Conservation (phyloP, 2,329 filamentous ascomycete genomes). For the Pseudogymnoascus verrucosus region DNA sequence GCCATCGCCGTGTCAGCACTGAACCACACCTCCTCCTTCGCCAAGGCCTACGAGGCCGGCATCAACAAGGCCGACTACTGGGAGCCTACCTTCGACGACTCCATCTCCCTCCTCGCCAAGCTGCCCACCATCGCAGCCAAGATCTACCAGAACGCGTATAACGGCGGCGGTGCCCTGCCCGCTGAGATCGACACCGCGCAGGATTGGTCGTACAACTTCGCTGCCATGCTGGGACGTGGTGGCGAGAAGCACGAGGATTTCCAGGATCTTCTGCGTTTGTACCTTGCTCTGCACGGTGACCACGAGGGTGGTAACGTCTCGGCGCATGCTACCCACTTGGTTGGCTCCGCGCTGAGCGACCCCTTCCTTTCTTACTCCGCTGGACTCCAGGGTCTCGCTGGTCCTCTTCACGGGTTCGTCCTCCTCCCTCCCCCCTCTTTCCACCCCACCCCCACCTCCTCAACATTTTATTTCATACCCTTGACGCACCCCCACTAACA, state of each 20-base stretch:
- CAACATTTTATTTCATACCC: background rate
- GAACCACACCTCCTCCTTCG: constrained; percentile 90
- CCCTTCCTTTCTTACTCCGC: constrained; percentile 95
- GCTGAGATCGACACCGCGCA: constrained; percentile 71
- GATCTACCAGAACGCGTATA: constrained; percentile 90
- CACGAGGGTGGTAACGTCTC: constrained; percentile 98
- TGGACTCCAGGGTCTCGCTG: constrained; percentile 88
- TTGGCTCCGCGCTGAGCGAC: constrained; percentile 88
- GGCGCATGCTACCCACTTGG: constrained; percentile 88
- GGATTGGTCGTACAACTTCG: constrained; percentile 99
- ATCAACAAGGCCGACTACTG: constrained; percentile 96
- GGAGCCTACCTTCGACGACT: constrained; percentile 96
- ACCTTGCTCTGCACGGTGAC: constrained; percentile 93
- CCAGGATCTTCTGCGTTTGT: constrained; percentile 88
- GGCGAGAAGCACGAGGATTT: constrained; percentile 86
- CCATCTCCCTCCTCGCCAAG: constrained; percentile 88
- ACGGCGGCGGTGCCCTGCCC: constrained; percentile 64
- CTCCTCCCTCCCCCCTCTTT: background rate
- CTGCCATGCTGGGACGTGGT: constrained; percentile 86
- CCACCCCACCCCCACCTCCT: too few species aligned
- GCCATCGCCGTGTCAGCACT: constrained; percentile 92
- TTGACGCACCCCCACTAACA: background rate
- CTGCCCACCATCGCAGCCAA: constrained; percentile 93
- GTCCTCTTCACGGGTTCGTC: constrained; percentile 71
- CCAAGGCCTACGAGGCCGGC: constrained; percentile 83